These are phyloP conservation scores for Trapa incisa DNA, from an alignment of 345 rosid genomes.

Conservation along the genomic window DNA sequence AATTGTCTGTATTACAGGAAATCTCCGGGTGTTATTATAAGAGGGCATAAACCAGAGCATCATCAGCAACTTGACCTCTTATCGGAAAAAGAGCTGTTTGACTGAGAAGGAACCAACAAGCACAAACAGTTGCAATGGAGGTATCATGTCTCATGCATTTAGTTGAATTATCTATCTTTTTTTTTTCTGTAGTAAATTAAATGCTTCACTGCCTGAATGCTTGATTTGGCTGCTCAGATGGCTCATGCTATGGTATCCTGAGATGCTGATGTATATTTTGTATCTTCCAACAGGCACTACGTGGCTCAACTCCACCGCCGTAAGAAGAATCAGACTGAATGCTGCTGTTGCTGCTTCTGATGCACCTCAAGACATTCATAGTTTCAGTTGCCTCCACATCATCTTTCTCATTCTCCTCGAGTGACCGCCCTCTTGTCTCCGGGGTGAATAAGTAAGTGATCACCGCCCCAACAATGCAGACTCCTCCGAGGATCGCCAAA, in stretches of 20 bases:
- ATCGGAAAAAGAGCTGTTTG: too few species aligned
- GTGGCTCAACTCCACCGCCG: neutral
- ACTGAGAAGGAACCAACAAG: too few species aligned
- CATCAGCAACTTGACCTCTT: too few species aligned
- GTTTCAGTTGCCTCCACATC: neutral
- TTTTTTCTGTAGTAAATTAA: neutral
- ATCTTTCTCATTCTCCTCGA: constrained; percentile 30
- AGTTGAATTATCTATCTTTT: too few species aligned
- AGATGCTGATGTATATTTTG: neutral
- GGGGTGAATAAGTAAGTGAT: constrained; percentile 49
- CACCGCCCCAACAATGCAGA: constrained; percentile 6
- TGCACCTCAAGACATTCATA: neutral
- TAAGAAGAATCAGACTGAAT: neutral
- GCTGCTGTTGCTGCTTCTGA: neutral
- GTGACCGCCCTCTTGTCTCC: constrained; percentile 53
- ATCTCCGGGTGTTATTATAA: too few species aligned
- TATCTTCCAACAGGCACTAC: neutral
- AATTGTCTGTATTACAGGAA: too few species aligned
- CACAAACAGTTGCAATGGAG: too few species aligned
- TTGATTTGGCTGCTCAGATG: neutral
- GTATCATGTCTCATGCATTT: too few species aligned
- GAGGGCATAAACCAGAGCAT: too few species aligned
- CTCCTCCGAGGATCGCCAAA: constrained; percentile 37
- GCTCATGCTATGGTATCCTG: neutral
- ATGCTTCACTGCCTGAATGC: neutral